Conservation (phyloP, 495 filamentous ascomycete species). For the Aspergillus nidulans region DNA sequence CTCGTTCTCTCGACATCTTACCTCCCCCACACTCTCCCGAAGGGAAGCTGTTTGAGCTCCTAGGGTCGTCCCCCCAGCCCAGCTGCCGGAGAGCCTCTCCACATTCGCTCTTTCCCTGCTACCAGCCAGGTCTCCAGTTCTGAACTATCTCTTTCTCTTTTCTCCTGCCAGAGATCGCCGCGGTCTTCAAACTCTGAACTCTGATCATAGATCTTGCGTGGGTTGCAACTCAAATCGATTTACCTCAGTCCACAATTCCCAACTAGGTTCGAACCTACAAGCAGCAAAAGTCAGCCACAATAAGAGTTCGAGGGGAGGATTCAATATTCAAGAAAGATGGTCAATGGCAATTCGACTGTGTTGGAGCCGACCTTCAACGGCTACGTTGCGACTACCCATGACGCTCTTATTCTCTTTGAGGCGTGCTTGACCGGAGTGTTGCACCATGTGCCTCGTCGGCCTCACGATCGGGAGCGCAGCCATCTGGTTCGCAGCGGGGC, state of each 20-base stretch:
- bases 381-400: conserved; percentile 66
- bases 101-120: neutral
- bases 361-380: conserved; percentile 58
- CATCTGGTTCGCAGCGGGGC: conserved; percentile 74
- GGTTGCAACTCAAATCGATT: conserved; percentile 17
- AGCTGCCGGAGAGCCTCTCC: neutral
- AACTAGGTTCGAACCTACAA: conserved; percentile 25
- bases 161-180: conserved; percentile 5
- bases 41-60: neutral
- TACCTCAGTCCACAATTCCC: conserved; percentile 15
- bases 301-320: neutral
- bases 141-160: neutral
- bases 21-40: neutral
- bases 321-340: conserved; percentile 31
- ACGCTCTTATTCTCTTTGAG: conserved; percentile 73
- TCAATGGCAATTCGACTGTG: conserved; percentile 42
- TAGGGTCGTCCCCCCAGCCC: neutral
- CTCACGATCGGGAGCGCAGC: conserved; percentile 75
- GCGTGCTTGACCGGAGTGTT: conserved; percentile 64
- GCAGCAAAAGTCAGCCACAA: neutral
- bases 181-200: conserved; percentile 15
- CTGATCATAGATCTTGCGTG: conserved; percentile 8
- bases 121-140: neutral
- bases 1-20: neutral
- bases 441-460: conserved; percentile 71